Evolutionary conservation across 495 filamentous ascomycete species (phyloP).

Genomic region (Xylaria flabelliformis): DNA sequence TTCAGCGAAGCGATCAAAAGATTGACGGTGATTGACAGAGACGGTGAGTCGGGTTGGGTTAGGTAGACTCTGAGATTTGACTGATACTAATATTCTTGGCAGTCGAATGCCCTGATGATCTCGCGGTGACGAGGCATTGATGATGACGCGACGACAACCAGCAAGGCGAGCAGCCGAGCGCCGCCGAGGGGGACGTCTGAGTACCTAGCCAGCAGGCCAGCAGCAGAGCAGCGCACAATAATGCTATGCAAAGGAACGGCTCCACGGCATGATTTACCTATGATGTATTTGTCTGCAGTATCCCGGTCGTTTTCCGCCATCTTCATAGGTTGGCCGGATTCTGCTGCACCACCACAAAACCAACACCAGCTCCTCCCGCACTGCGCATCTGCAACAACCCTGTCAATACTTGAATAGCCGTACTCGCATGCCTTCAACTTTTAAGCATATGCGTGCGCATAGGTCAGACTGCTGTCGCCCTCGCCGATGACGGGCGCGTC

Average conservation of each 20-base stretch:
- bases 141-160: conserved; percentile 15
- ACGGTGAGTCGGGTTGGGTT: conserved; percentile 1
- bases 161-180: background rate
- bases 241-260: background rate
- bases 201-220: background rate
- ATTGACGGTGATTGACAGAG: conserved; percentile 7
- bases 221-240: background rate
- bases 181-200: background rate
- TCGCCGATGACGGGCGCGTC: conserved; percentile 4
- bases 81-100: conserved; percentile 2
- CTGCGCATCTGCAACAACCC: conserved; percentile 11
- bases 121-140: conserved; percentile 28
- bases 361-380: conserved; percentile 13
- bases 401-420: conserved; percentile 3
- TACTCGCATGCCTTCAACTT: background rate
- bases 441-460: background rate
- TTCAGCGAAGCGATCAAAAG: background rate
- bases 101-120: conserved; percentile 9
- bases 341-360: background rate
- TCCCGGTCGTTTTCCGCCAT: conserved; percentile 8
- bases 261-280: conserved; percentile 27
- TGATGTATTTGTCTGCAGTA: conserved; percentile 23
- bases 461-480: background rate
- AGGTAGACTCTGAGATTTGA: background rate
- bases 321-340: background rate